Conservation (phyloP, 1,284 basidiomycete species). For the Gomphus sp. region DNA sequence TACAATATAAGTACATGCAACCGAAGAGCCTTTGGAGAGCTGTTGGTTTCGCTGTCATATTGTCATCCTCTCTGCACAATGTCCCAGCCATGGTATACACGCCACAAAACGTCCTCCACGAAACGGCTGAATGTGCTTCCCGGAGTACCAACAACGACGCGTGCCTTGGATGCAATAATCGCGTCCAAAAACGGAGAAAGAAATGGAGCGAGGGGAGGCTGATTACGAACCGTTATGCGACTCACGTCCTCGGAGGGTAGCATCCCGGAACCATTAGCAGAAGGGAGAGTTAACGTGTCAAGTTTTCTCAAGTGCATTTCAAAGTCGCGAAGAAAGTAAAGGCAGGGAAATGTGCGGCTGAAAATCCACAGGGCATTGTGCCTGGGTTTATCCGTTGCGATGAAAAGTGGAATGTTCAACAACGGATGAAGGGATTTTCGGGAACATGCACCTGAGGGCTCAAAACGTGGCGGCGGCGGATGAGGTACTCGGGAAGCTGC, state of each 20-base stretch:
- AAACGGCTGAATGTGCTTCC: conserved; percentile 69
- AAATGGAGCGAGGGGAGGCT: conserved; percentile 21
- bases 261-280: not conserved
- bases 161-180: conserved; percentile 49
- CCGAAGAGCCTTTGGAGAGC: too few species aligned
- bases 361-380: conserved; percentile 43
- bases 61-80: conserved; percentile 44
- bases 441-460: conserved; percentile 13
- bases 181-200: conserved; percentile 61
- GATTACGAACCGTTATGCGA: too few species aligned
- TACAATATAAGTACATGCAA: too few species aligned
- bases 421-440: conserved; percentile 19
- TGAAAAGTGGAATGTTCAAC: conserved; percentile 57
- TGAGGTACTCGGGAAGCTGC: conserved; percentile 18
- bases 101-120: conserved; percentile 58
- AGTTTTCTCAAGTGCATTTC: conserved; percentile 14
- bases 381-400: conserved; percentile 54
- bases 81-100: conserved; percentile 40
- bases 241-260: not conserved
- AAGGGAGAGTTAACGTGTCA: not conserved
- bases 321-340: conserved; percentile 58
- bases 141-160: conserved; percentile 53
- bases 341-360: conserved; percentile 56
- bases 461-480: conserved; percentile 16
- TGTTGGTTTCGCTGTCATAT: too few species aligned